Conservation (phyloP, 179 eudicot species). For the Actinidia chinensis region DNA sequence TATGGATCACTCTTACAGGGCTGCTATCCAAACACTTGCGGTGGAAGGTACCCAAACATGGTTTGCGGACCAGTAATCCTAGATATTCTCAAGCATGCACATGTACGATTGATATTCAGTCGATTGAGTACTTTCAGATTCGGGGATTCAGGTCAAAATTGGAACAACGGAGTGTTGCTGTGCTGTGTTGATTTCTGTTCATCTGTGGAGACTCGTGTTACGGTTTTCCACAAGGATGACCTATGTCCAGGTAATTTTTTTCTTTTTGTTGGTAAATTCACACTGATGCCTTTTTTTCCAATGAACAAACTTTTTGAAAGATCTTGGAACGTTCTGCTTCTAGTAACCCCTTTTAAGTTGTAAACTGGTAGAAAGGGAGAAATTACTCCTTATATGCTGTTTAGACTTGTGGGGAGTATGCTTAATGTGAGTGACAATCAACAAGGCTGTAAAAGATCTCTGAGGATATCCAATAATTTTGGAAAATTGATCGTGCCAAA, state of each 20-base stretch:
- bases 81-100: neutral
- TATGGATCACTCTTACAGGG: conserved; percentile 96
- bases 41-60: conserved; percentile 66
- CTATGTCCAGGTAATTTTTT: conserved; percentile 74
- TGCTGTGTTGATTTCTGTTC: conserved; percentile 94
- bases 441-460: neutral
- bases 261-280: neutral
- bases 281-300: no score
- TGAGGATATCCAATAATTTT: neutral
- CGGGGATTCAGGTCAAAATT: conserved; percentile 93
- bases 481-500: no score
- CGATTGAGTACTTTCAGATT: conserved; percentile 45
- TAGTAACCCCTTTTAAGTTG: neutral
- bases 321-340: neutral
- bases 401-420: neutral
- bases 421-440: neutral
- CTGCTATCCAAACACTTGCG: conserved; percentile 88
- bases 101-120: conserved; percentile 3
- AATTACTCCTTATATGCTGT: neutral
- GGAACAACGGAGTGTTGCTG: conserved; percentile 88
- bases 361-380: neutral
- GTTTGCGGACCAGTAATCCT: neutral
- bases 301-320: neutral
- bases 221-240: conserved; percentile 96
- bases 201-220: conserved; percentile 94